Conservation (phyloP, 2,329 filamentous ascomycete species). For the Parascedosporium putredinis region DNA sequence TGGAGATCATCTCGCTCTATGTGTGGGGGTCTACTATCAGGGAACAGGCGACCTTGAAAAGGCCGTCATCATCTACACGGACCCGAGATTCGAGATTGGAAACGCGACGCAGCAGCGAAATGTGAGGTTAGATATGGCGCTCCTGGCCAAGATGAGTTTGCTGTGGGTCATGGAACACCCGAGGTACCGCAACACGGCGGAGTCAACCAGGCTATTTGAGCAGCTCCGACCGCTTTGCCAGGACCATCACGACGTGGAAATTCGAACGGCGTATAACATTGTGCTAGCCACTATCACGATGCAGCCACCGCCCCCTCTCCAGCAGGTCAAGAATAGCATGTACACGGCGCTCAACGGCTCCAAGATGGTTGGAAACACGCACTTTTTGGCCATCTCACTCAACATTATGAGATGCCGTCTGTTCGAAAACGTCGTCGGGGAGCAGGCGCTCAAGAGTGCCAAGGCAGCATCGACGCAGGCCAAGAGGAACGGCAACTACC, state of each 20-base stretch:
- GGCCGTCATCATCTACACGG: slow-evolving; percentile 58
- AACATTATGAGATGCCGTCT: slow-evolving; percentile 77
- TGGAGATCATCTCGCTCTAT: slow-evolving; percentile 51
- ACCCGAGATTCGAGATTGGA: slow-evolving; percentile 45
- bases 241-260: slow-evolving; percentile 61
- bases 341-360: slow-evolving; percentile 61
- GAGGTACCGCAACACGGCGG: slow-evolving; percentile 42
- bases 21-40: slow-evolving; percentile 68
- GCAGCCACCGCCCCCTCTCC: slow-evolving; percentile 54
- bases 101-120: slow-evolving; percentile 33
- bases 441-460: slow-evolving; percentile 68
- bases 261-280: slow-evolving; percentile 68
- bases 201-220: slow-evolving; percentile 51
- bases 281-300: slow-evolving; percentile 58
- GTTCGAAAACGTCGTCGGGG: slow-evolving; percentile 72
- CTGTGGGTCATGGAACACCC: slow-evolving; percentile 63
- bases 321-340: slow-evolving; percentile 69
- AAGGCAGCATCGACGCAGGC: slow-evolving; percentile 59
- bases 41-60: slow-evolving; percentile 61
- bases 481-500: slow-evolving; percentile 55
- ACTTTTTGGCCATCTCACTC: slow-evolving; percentile 73
- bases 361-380: slow-evolving; percentile 60
- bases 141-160: slow-evolving; percentile 58
- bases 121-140: slow-evolving; percentile 50
- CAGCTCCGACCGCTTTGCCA: slow-evolving; percentile 57